Evolutionary conservation across 2,329 filamentous ascomycete genomes (phyloP), one percentile per base, ranked within the genome.

Genomic region (Chalaropsis thielavioides): DNA sequence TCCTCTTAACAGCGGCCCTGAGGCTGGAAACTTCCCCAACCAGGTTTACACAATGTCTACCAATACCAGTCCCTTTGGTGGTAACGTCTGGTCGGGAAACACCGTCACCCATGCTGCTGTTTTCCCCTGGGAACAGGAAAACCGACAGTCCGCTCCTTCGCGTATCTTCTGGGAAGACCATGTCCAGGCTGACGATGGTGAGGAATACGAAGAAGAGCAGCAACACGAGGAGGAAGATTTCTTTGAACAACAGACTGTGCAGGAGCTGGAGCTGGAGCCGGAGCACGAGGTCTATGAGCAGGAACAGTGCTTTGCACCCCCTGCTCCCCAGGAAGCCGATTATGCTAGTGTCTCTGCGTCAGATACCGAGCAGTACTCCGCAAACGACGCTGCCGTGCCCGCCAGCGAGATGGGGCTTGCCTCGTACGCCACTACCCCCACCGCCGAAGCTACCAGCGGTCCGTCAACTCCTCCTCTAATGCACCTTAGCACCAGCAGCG

Each of bases 21-120:
- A 97, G 79, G 92, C 91, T 6, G 78, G 83, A 68, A 90, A 95
- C 73, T 88, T 97, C 71, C 90, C 91, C 17, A 80, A 81, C 59
- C 83, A 85, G 65, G 84, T 84, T 64, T 97, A 97, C 75, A 81
- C 83, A 65, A 96, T 96, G 86, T 95, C 88, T 4, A 67, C 63
- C 22, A 54, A 65, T 38, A 51, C 60, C 44, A 58, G 40, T n/a
- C 44, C 27, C 24, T 49, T 41, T 27, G 27, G 31, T 31, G 43
- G 54, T 3, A 43, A 40, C 15, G 43, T 51, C 17, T 65, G 66
- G 66, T 41, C 62, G 8, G 65, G 65, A 41, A 64, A 64, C 40
- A 46, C 43, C 11, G 65, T 56, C 8, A 11, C 41, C 56, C 65
- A 67, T 11, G 62, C 62, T 15, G 56, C 65, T 24, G 63, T 67